Evolutionary conservation across 805 yeast species (phyloP).

Genomic region (Kodamaea kaohsiungensis): DNA sequence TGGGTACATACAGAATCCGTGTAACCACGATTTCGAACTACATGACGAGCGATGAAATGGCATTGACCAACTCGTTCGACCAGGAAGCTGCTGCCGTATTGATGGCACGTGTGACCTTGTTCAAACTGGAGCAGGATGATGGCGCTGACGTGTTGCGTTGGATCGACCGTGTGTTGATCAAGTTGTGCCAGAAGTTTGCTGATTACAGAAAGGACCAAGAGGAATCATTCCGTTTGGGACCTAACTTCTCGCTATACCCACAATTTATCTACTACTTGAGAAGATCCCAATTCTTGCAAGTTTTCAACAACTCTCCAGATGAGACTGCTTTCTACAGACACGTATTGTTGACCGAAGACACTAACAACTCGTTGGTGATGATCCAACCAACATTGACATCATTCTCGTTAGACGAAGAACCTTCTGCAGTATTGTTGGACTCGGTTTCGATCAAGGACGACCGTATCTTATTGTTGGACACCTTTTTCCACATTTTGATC

Average conservation of each 20-base stretch:
- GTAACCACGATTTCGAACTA: slow-evolving; percentile 80
- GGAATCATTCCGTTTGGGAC: slow-evolving; percentile 76
- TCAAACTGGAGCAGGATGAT: slow-evolving; percentile 75
- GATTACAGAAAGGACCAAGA: slow-evolving; percentile 89
- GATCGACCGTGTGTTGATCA: slow-evolving; percentile 90
- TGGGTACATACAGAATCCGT: slow-evolving; percentile 84
- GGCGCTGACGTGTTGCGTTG: slow-evolving; percentile 92
- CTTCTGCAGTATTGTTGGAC: slow-evolving; percentile 89
- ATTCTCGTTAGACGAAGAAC: slow-evolving; percentile 73
- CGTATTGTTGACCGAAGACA: slow-evolving; percentile 86
- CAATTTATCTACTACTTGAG: slow-evolving; percentile 95
- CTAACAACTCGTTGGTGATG: slow-evolving; percentile 91
- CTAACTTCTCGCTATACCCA: slow-evolving; percentile 84
- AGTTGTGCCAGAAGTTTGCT: slow-evolving; percentile 89
- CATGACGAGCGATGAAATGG: slow-evolving; percentile 51
- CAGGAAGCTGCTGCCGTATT: slow-evolving; percentile 98
- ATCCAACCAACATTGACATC: slow-evolving; percentile 95
- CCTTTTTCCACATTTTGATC: slow-evolving; percentile 93
- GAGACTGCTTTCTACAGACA: slow-evolving; percentile 98
- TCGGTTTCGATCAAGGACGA: slow-evolving; percentile 91
- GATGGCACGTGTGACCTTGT: slow-evolving; percentile 88
- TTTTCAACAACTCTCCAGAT: slow-evolving; percentile 97
- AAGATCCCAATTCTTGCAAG: slow-evolving; percentile 93
- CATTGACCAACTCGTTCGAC: slow-evolving; percentile 73
- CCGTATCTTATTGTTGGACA: slow-evolving; percentile 83